Evolutionary conservation across 1,284 basidiomycete genomes (phyloP).

Genomic region (Papiliotrema flavescens): DNA sequence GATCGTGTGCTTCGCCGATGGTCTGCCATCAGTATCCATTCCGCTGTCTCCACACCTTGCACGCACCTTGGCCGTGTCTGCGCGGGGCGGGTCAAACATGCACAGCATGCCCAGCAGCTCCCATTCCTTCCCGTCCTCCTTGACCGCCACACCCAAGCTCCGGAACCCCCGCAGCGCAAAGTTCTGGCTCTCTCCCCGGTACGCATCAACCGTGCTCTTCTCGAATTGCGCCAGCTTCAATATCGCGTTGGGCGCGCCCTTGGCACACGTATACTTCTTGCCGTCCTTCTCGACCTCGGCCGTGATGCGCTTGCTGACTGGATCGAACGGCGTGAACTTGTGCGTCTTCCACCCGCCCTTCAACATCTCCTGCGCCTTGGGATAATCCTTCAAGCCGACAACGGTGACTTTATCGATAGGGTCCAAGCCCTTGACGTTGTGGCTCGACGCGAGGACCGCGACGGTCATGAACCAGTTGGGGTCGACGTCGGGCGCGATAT

Average conservation of each 20-base stretch:
- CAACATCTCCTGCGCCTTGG: conserved; percentile 54
- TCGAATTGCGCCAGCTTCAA: conserved; percentile 53
- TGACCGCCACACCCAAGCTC: conserved; percentile 56
- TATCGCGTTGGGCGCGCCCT: conserved; percentile 59
- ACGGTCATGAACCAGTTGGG: conserved; percentile 54
- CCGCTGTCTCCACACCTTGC: background rate
- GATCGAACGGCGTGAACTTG: conserved; percentile 58
- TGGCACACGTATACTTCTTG: conserved; percentile 54
- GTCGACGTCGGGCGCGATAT: conserved; percentile 51
- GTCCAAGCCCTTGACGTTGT: conserved; percentile 57
- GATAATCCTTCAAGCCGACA: conserved; percentile 55
- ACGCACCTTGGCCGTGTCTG: conserved; percentile 51
- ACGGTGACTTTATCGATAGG: conserved; percentile 60
- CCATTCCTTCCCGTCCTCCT: conserved; percentile 55
- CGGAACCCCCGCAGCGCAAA: conserved; percentile 57
- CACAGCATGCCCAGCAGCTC: conserved; percentile 53
- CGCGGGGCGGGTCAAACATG: conserved; percentile 55
- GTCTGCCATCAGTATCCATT: conserved; percentile 37
- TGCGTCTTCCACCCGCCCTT: conserved; percentile 55
- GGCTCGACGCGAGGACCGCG: conserved; percentile 57
- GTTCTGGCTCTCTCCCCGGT: conserved; percentile 50
- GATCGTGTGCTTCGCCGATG: conserved; percentile 55
- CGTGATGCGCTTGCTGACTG: conserved; percentile 59
- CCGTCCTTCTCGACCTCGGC: conserved; percentile 57
- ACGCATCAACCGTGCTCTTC: conserved; percentile 48